phyloP scores from a whole-genome alignment of 1,139 yeast species.

The Debaryomyces robertsiae region DNA sequence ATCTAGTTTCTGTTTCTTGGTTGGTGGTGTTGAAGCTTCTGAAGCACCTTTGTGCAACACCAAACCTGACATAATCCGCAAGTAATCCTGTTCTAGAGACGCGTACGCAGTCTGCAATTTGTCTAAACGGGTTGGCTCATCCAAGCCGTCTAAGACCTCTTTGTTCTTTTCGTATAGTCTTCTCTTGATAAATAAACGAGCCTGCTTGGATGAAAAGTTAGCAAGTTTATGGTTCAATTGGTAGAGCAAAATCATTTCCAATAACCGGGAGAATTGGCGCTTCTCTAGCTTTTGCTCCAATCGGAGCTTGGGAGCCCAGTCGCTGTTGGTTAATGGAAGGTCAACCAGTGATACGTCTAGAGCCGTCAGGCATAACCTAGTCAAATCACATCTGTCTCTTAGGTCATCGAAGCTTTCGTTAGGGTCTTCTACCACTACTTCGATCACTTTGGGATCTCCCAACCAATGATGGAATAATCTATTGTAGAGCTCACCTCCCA shows the following conservation, averaged over 20 bases:
- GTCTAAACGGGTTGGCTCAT: conserved; percentile 59
- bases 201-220: conserved; percentile 34
- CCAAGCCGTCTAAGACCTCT: conserved; percentile 73
- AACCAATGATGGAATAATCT: conserved; percentile 58
- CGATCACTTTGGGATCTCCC: conserved; percentile 54
- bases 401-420: conserved; percentile 90
- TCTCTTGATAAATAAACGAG: conserved; percentile 67
- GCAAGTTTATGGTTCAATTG: conserved; percentile 31
- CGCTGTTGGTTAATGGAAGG: conserved; percentile 26
- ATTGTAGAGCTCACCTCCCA: conserved; percentile 70
- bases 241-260: conserved; percentile 73
- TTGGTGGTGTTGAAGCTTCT: not conserved
- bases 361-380: conserved; percentile 38
- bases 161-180: conserved; percentile 75
- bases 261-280: conserved; percentile 74
- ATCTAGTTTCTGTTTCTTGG: conserved; percentile 7
- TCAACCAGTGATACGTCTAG: conserved; percentile 14
- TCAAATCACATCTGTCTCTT: conserved; percentile 80
- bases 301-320: conserved; percentile 48
- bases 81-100: conserved; percentile 68
- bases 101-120: conserved; percentile 77
- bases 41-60: conserved; percentile 19
- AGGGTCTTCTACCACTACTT: conserved; percentile 93
- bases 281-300: conserved; percentile 62
- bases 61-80: conserved; percentile 50